phyloP scores from a whole-genome alignment of 345 rosid species.

The Rhizophora mangle region DNA sequence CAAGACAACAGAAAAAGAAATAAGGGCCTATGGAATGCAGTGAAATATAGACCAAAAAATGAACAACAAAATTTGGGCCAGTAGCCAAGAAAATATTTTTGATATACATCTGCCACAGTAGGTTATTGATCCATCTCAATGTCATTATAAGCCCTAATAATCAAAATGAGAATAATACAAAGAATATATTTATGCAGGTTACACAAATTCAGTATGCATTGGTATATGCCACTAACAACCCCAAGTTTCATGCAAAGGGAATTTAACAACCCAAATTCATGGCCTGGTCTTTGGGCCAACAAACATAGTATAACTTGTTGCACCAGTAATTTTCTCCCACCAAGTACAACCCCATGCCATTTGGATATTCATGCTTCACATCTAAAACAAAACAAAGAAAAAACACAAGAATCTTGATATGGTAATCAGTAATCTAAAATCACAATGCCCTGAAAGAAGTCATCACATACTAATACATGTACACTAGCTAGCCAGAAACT shows the following conservation, averaged over 20 bases:
- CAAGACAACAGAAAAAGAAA: slow-evolving; percentile 8
- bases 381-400: background rate
- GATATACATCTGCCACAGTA: no score
- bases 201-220: no score
- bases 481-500: background rate
- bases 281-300: background rate
- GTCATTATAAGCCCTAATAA: no score
- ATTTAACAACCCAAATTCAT: no score
- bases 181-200: no score
- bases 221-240: no score
- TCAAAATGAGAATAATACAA: no score
- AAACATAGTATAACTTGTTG: background rate
- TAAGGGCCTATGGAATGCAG: background rate
- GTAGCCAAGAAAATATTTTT: no score
- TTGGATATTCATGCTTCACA: background rate
- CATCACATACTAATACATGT: background rate
- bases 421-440: background rate
- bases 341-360: background rate
- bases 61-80: no score
- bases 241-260: no score
- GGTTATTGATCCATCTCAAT: no score
- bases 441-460: no score
- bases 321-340: background rate
- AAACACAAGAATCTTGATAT: background rate
- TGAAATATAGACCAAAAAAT: background rate